phyloP scores from a whole-genome alignment of 1,284 basidiomycete genomes.

The Marasmius sp. region DNA sequence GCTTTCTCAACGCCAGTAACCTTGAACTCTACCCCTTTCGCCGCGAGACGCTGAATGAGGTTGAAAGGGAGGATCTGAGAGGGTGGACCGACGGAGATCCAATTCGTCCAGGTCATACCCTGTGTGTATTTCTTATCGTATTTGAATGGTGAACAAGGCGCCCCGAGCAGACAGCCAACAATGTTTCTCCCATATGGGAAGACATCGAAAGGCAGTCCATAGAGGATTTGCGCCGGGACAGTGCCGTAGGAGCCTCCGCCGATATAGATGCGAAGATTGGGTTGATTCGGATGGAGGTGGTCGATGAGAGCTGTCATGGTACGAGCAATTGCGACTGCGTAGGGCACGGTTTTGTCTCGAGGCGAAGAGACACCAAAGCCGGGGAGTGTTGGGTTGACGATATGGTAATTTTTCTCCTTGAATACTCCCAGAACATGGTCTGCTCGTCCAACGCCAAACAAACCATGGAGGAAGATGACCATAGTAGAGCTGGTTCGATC shows the following conservation, averaged over 20 bases:
- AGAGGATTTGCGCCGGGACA: slow-evolving; percentile 46
- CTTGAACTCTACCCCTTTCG: slow-evolving; percentile 18
- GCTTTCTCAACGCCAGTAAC: slow-evolving; percentile 35
- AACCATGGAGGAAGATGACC: slow-evolving; percentile 44
- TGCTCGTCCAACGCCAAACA: slow-evolving; percentile 38
- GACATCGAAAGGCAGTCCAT: slow-evolving; percentile 43
- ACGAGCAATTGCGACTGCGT: slow-evolving; percentile 31
- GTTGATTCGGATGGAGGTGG: slow-evolving; percentile 34
- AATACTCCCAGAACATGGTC: slow-evolving; percentile 22
- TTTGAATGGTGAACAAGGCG: slow-evolving; percentile 37
- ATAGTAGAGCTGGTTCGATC: slow-evolving; percentile 45
- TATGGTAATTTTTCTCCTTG: slow-evolving; percentile 29
- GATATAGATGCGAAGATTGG: slow-evolving; percentile 37
- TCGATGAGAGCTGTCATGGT: slow-evolving; percentile 39
- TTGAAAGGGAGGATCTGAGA: slow-evolving; percentile 32
- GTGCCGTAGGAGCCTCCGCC: slow-evolving; percentile 49
- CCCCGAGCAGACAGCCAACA: slow-evolving; percentile 39
- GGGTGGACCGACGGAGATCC: slow-evolving; percentile 37
- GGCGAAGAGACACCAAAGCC: slow-evolving; percentile 47
- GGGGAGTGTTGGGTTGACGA: slow-evolving; percentile 41
- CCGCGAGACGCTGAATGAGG: slow-evolving; percentile 25
- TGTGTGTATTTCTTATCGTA: slow-evolving; percentile 36
- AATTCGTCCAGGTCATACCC: slow-evolving; percentile 37
- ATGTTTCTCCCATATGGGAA: slow-evolving; percentile 45
- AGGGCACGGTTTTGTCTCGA: slow-evolving; percentile 26